Base-by-base conservation (phyloP, 768 basidiomycete genomes). In the Lentinula detonsa region DNA sequence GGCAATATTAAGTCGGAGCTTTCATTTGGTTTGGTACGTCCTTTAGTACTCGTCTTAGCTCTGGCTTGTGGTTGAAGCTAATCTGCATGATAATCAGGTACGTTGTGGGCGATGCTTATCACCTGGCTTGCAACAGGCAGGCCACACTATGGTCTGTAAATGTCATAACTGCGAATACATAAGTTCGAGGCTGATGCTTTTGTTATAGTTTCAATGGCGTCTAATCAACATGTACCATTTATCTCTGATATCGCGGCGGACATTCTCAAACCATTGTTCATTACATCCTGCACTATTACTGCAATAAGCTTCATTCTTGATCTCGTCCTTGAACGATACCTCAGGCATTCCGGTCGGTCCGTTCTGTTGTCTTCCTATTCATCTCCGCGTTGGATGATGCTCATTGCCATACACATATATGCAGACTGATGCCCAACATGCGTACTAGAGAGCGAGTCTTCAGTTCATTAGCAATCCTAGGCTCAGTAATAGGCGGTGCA, bases 201-300 rank as follows among this genome's bases (percentile, higher is more conserved):
- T 79, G 77, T 23, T 73, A 72, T 78, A 65, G 76, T 76, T 15
- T 80, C 85, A 13, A 76, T 81, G 69, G 78, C 84, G 40, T 80
- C 80, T 21, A 39, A 43, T 18, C 55, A 56, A 33, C 70, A 71
- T 1, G 82, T 90, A 56, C 83, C 85, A n/a, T 90, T 87, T 71
- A 90, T 92, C 52, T 90, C 88, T 45, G 89, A 92, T 66, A 72
- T 91, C 39, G 90, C 86, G n/a, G 90, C 91, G 18, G 80, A 80
- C 64, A 76, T 79, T 56, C 74, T 92, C 48, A 91, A 92, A 68
- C 90, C 91, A 3, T 78, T 92, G 40, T 93, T 93, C 66, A 75
- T 92, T 54, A 75, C 79, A 15, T 85, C 85, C 6, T 86, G 85
- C 65, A 74, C 76, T 42, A 79, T 90, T 61, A 90, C 90, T 2